Evolutionary conservation across 306 rosid genomes (phyloP).

Genomic region (Vicia villosa): DNA sequence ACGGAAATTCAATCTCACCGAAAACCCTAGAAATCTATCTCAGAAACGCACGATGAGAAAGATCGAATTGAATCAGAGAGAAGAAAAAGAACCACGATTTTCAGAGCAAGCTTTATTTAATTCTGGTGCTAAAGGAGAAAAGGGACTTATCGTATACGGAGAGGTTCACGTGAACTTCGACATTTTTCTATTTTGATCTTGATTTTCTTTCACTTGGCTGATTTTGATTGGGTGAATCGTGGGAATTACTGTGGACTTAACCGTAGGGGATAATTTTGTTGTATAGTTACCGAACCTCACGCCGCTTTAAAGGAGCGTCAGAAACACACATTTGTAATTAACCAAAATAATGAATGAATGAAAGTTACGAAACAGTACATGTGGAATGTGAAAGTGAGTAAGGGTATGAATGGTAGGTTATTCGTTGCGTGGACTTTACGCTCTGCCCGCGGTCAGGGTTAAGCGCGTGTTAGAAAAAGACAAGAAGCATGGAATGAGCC

Average conservation of each 20-base stretch:
- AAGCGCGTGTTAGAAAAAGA: slow-evolving; percentile 16
- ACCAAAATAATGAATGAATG: slow-evolving; percentile 33
- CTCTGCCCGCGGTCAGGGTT: not conserved
- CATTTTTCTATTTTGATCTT: not conserved
- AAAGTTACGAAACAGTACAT: slow-evolving; percentile 35
- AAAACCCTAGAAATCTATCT: slow-evolving; percentile 66
- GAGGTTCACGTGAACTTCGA: slow-evolving; percentile 24
- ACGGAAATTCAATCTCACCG: slow-evolving; percentile 32
- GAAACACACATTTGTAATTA: slow-evolving; percentile 27
- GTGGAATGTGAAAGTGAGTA: slow-evolving; percentile 22
- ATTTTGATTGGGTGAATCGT: not conserved
- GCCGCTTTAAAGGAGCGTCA: slow-evolving; percentile 41
- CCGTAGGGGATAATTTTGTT: not conserved
- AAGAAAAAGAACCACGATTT: slow-evolving; percentile 35
- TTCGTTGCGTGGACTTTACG: slow-evolving; percentile 2
- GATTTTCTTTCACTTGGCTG: not conserved
- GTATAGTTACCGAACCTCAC: slow-evolving; percentile 34
- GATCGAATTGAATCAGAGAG: slow-evolving; percentile 29
- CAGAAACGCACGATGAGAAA: slow-evolving; percentile 39
- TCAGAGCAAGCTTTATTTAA: slow-evolving; percentile 46
- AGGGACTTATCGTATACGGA: slow-evolving; percentile 1
- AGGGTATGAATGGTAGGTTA: slow-evolving; percentile 23
- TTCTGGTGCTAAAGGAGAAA: slow-evolving; percentile 33
- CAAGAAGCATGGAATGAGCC: not conserved
- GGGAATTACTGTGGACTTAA: not conserved